Conservation (phyloP, 495 filamentous ascomycete species). For the Talaromyces proteolyticus region DNA sequence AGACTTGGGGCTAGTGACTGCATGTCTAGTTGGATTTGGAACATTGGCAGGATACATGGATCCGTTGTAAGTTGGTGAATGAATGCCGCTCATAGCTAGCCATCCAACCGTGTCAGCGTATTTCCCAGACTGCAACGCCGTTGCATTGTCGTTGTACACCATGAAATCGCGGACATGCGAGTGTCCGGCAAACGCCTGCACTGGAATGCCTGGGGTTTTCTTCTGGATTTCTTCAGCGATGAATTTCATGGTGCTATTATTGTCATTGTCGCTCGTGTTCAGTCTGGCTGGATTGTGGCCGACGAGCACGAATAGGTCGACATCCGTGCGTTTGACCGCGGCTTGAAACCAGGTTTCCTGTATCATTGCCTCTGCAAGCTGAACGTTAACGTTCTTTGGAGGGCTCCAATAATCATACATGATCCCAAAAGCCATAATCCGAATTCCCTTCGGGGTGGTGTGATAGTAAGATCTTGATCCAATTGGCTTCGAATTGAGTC, state of each 20-base stretch:
- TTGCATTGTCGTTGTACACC: conserved; percentile 27
- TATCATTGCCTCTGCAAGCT: conserved; percentile 21
- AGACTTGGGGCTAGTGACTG: neutral
- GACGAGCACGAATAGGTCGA: conserved; percentile 32
- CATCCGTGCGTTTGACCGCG: conserved; percentile 23
- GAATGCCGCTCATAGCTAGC: conserved; percentile 32
- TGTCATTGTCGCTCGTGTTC: conserved; percentile 5
- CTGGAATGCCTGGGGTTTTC: conserved; percentile 21
- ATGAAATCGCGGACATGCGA: conserved; percentile 29
- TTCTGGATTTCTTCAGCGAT: conserved; percentile 26
- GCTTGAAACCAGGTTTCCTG: conserved; percentile 29
- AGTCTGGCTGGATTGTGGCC: conserved; percentile 28
- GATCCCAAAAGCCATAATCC: conserved; percentile 36
- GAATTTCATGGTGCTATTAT: conserved; percentile 18
- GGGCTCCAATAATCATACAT: conserved; percentile 26
- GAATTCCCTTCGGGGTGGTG: conserved; percentile 23
- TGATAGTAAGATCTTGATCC: conserved; percentile 31
- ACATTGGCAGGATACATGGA: neutral
- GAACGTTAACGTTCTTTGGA: conserved; percentile 21
- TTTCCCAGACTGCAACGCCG: conserved; percentile 29
- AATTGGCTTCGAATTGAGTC: conserved; percentile 16
- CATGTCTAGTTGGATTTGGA: neutral
- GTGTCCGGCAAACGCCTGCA: conserved; percentile 37
- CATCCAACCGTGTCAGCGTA: conserved; percentile 41
- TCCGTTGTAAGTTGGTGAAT: neutral